A percentile compares a stretch with the other conserved stretches of the same genome.
These are phyloP conservation scores for Ophiostoma sp. DNA, from an alignment of 2,329 filamentous ascomycete species.

Conservation along the genomic window DNA sequence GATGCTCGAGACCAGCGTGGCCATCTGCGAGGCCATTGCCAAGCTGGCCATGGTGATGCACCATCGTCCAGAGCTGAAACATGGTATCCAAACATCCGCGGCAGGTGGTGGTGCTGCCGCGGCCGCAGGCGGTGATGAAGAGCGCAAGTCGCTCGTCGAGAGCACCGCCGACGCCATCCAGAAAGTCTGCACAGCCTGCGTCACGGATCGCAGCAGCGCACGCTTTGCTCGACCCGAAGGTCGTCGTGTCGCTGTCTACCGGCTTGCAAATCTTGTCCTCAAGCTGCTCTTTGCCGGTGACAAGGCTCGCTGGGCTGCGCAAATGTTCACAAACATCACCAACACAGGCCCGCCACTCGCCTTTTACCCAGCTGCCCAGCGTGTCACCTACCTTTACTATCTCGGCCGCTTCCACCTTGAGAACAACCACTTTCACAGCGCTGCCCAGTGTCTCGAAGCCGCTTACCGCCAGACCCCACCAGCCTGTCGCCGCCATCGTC, in stretches of 20 bases:
- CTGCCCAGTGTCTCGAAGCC: constrained; percentile 71
- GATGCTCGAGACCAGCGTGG: constrained; percentile 80
- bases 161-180: constrained; percentile 85
- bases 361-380: constrained; percentile 80
- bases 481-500: constrained; percentile 69
- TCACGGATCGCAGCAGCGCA: constrained; percentile 74
- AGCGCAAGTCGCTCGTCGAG: constrained; percentile 78
- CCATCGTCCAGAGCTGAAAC: constrained; percentile 73
- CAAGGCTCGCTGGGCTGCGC: constrained; percentile 79
- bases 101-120: constrained; percentile 43
- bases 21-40: constrained; percentile 76
- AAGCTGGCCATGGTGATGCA: constrained; percentile 83
- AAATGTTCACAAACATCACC: constrained; percentile 86
- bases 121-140: constrained; percentile 49
- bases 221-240: constrained; percentile 71
- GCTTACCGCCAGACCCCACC: constrained; percentile 71
- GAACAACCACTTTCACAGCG: constrained; percentile 78
- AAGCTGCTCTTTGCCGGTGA: constrained; percentile 83
- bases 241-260: constrained; percentile 85
- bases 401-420: constrained; percentile 87
- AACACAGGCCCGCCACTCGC: constrained; percentile 78
- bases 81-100: constrained; percentile 52
- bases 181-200: constrained; percentile 85
- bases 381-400: constrained; percentile 92
- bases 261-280: constrained; percentile 86